Base-by-base conservation (phyloP, 148 eudicot genomes). In the Persicaria maculosa region DNA sequence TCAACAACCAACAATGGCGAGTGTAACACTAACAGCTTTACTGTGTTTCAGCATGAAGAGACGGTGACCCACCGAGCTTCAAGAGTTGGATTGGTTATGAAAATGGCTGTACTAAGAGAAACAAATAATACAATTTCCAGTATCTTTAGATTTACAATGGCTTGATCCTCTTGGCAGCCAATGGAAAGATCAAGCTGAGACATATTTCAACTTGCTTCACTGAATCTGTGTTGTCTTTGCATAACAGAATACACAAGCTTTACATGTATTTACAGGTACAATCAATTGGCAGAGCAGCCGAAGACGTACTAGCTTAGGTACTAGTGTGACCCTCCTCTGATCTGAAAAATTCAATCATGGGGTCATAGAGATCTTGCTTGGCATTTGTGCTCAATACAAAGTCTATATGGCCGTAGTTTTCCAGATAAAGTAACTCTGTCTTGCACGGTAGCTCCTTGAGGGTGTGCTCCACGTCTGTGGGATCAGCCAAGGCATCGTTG, bases 361-460 rank as follows among this genome's bases (percentile, higher is more conserved):
- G 74, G 50, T 85, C 91, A 75, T 92, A 92, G 74, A 95, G 79
- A 82, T 95, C 99, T 82, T 84, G 81, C 73, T 86, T 90, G 12
- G 87, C 88, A 5, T 52, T 88, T 20, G 78, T 83, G 74, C 97
- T 82, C 81, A 90, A 71, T 36, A 95, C 87, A 80, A 92, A 92
- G 81, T 95, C 99, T 19, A 90, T 62, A 79, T 95, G 99, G 73
- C 99, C 99, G 50, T 95, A 96, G 53, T 86, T 81, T 53, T 96
- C 97, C 4, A 96, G 86, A 82, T 84, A 96, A 73, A 92, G 83
- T 80, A 88, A 36, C 86, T 92, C 83, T 54, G 91, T 91, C 74
- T 81, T 79, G 79, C 92, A 84, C 19, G 76, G 80, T 74, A 96
- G 71, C 73, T 92, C 99, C 65, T 72, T 74, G 31, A 90, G 79